Base-by-base conservation (phyloP, 1,284 basidiomycete genomes). In the Vanrija sp. region DNA sequence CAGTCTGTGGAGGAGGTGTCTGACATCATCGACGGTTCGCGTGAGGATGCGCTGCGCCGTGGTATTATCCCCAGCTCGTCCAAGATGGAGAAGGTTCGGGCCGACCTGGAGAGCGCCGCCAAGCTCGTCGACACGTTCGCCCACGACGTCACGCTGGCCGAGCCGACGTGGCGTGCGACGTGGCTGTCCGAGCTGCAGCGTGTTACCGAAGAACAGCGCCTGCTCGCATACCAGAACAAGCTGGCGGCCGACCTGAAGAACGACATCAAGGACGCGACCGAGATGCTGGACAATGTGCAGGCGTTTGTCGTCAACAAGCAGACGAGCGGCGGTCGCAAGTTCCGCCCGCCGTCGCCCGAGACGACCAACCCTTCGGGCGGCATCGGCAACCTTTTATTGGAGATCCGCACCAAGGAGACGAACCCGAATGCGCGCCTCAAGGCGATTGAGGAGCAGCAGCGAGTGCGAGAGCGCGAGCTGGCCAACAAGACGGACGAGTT, bases 111-210 rank as follows among this genome's bases (percentile, higher is more conserved):
- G 16, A 77, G 81, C n/a, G 84, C 87, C 18, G 81, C 82, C 20
- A 75, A 79, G 16, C 86, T 93, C 72, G 80, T 98, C 37, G 82
- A 85, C 55, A 85, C 84, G 61, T 80, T 98, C 49, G 84, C 85
- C 63, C 84, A 86, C 60, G 91, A 95, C 71, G 88, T 98, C 62
- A 83, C 86, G 62, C 88, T 88, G 4, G 84, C 96, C 65, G 93
- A 89, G 68, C 93, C 95, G 46, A 89, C 89, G 81, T 98, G 95
- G 95, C 92, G 95, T 79, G 92, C 95, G 81, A 97, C 94, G 22
- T 98, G 95, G 95, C 89, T 90, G 65, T 85, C 89, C 66, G 95
- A 98, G 78, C 76, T 98, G 71, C 88, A 92, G 78, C 90, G 92
- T 63, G 94, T 98, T 56, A 89, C 98, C 43, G 94, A 97, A 72